Base-by-base conservation (phyloP, 768 basidiomycete genomes). In the Suillus variegatus region DNA sequence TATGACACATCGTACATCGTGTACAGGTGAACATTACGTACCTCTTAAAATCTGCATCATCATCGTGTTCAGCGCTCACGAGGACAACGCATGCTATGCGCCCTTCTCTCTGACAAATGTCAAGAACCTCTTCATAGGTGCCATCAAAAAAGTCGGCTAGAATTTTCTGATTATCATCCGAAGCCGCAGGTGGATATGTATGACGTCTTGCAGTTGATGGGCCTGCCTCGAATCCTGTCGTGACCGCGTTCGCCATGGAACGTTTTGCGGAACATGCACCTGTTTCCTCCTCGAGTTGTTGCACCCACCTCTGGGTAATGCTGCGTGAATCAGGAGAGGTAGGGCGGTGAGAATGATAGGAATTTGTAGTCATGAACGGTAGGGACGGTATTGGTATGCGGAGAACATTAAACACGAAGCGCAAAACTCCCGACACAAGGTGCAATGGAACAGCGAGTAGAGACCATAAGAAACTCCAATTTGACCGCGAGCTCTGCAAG, bases 21-120 rank as follows among this genome's bases (percentile, higher is more conserved):
- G 54, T 36, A n/a, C 18, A 35, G 10, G 36, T 10, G 56, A 32
- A 43, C 6, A 43, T 61, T 1, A 70, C 84, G 28, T 32, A 91
- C 91, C 88, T 84, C 77, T 96, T 96, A 80, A 98, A 98, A 67
- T 88, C 90, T 2, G 87, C 80, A 28, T 91, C 91, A 68, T 95
- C 89, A 73, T 98, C 95, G 70, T 99, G 95, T 73, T 97, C 95
- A 44, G 88, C 88, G 70, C 92, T 94, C 64, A 94, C 88, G 38
- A 99, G 80, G 4, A 98, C 77, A 3, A 95, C 85, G 70, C 94
- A 93, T 0, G 89, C 89, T 61, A 97, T 82, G 74, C 85, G 86
- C 25, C 82, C 78, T 52, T 96, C 91, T 60, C 82, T 85, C 73
- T 94, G 86, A 66, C 93, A 92, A 46, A 76, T 72, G 61, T 86